Evolutionary conservation across 495 filamentous ascomycete genomes (phyloP).

Genomic region (Podospora pseudopauciseta): DNA sequence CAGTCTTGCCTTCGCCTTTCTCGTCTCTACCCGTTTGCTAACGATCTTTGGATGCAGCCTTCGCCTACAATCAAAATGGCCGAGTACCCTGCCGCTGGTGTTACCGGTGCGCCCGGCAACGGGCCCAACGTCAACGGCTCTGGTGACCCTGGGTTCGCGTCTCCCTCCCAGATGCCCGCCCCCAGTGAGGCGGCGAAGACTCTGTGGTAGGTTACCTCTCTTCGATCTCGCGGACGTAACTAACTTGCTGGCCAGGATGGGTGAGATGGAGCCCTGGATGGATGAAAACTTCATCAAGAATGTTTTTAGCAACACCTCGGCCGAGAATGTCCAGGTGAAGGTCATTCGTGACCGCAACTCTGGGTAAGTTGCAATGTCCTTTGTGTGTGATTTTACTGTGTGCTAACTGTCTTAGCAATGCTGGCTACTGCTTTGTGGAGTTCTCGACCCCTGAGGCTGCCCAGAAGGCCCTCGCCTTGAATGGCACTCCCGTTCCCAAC

Average conservation of each 20-base stretch:
- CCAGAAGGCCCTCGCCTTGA: slow-evolving; percentile 81
- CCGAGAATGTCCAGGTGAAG: slow-evolving; percentile 95
- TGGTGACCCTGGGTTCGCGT: slow-evolving; percentile 20
- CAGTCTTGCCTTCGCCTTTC: slow-evolving; percentile 6
- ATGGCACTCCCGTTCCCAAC: slow-evolving; percentile 90
- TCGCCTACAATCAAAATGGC: slow-evolving; percentile 21
- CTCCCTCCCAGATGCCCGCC: slow-evolving; percentile 16
- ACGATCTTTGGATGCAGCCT: background rate
- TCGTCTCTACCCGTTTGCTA: background rate
- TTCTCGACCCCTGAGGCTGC: slow-evolving; percentile 81
- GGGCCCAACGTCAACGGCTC: slow-evolving; percentile 33
- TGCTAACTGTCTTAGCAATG: slow-evolving; percentile 62
- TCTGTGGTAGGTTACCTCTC: slow-evolving; percentile 39
- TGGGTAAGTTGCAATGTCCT: slow-evolving; percentile 62
- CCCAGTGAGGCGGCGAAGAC: slow-evolving; percentile 37
- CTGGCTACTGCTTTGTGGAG: slow-evolving; percentile 98
- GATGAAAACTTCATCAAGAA: slow-evolving; percentile 98
- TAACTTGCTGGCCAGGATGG: slow-evolving; percentile 69
- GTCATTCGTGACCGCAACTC: slow-evolving; percentile 99
- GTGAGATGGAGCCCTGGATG: slow-evolving; percentile 98
- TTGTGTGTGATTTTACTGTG: background rate
- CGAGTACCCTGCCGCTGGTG: slow-evolving; percentile 25
- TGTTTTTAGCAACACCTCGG: slow-evolving; percentile 79
- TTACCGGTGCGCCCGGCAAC: slow-evolving; percentile 24
- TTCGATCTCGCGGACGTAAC: background rate